Percentiles rank a stretch among this genome's conserved stretches.
These are phyloP conservation scores for Arbutus unedo DNA, from an alignment of 148 eudicot genomes.

Conservation along the genomic window DNA sequence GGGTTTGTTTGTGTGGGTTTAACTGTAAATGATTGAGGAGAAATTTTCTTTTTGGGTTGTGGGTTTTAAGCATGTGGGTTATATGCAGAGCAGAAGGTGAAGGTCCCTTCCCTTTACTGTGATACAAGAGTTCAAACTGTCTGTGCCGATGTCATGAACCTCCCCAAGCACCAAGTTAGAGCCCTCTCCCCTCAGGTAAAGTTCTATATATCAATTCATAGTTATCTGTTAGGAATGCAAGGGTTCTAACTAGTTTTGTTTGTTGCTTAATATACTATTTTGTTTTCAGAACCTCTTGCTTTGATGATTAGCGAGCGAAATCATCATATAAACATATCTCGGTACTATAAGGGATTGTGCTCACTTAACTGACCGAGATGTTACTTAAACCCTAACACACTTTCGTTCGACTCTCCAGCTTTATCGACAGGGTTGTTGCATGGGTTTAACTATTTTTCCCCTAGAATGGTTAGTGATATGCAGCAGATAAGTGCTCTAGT, in stretches of 20 bases:
- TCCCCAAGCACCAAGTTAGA: slow-evolving; percentile 57
- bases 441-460: neutral
- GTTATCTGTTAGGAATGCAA: neutral
- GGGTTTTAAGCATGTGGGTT: slow-evolving; percentile 14
- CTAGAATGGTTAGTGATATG: neutral
- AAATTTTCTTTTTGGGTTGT: slow-evolving; percentile 8
- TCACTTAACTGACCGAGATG: too few relatives aligned
- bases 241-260: neutral
- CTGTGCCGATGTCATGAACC: slow-evolving; percentile 70
- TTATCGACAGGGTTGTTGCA: neutral
- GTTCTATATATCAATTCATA: neutral
- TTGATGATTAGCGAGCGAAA: neutral
- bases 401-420: neutral
- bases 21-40: neutral
- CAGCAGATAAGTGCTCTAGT: neutral
- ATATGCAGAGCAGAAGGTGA: slow-evolving; percentile 82
- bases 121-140: slow-evolving; percentile 83
- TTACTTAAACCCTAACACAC: neutral
- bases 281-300: neutral
- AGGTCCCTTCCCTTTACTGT: slow-evolving; percentile 72
- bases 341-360: neutral
- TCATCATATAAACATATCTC: neutral
- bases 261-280: neutral
- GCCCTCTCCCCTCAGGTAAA: slow-evolving; percentile 76
- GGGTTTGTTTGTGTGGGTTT: neutral